phyloP scores from a whole-genome alignment of 2,329 filamentous ascomycete species.

The Stemphylium lycopersici region DNA sequence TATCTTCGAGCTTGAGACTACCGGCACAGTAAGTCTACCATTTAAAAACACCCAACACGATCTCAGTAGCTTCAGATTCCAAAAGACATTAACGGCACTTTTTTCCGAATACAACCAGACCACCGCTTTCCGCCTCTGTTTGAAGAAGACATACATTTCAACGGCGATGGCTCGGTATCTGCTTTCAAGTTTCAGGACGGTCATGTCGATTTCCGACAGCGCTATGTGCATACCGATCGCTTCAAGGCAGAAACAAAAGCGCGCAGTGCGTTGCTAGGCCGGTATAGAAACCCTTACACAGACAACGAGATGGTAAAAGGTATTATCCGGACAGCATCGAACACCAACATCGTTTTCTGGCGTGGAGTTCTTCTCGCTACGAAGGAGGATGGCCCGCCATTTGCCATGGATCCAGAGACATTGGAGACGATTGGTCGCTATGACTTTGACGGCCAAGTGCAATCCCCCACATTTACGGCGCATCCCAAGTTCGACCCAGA shows the following conservation, averaged over 20 bases:
- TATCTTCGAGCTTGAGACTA: conserved; percentile 49
- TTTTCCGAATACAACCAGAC: conserved; percentile 54
- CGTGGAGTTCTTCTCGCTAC: conserved; percentile 60
- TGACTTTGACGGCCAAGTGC: conserved; percentile 50
- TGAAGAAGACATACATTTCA: conserved; percentile 61
- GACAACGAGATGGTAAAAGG: conserved; percentile 62
- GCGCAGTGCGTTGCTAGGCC: conserved; percentile 56
- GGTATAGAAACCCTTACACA: conserved; percentile 64
- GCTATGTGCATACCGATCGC: conserved; percentile 53
- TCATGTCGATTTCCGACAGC: conserved; percentile 52
- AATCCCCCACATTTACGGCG: conserved; percentile 51
- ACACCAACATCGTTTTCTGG: conserved; percentile 67
- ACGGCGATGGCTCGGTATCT: conserved; percentile 54
- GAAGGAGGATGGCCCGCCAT: conserved; percentile 56
- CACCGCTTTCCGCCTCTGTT: conserved; percentile 61
- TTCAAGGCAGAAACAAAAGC: conserved; percentile 50
- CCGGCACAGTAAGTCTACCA: conserved; percentile 32
- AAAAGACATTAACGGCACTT: conserved; percentile 53
- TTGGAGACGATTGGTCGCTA: conserved; percentile 50
- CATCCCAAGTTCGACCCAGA: conserved; percentile 55
- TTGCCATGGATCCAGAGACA: conserved; percentile 50
- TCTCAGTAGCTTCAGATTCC: conserved; percentile 38
- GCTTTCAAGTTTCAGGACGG: conserved; percentile 52
- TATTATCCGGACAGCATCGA: conserved; percentile 62
- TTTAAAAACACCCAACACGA: neutral